Conservation (phyloP, 371 early-diverging fungal species). For the Blakeslea trispora region DNA sequence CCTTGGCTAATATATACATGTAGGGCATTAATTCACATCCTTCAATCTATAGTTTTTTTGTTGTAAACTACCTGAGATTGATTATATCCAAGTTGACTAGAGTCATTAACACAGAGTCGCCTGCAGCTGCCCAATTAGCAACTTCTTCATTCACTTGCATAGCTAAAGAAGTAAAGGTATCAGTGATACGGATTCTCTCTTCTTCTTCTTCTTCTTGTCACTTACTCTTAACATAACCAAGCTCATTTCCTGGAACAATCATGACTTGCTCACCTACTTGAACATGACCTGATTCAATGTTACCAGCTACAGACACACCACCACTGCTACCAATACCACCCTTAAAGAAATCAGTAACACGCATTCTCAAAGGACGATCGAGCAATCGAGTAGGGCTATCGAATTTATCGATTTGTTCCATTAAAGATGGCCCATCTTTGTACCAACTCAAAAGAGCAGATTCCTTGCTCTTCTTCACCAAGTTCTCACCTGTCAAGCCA, state of each 20-base stretch:
- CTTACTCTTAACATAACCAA: conserved; percentile 76
- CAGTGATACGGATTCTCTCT: background rate
- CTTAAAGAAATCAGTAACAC: conserved; percentile 85
- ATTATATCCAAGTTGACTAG: conserved; percentile 79
- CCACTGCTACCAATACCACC: conserved; percentile 71
- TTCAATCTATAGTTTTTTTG: no score
- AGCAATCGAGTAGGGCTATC: conserved; percentile 74
- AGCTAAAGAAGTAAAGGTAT: conserved; percentile 33
- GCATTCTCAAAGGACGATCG: conserved; percentile 81
- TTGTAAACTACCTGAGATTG: conserved; percentile 64
- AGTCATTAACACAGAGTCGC: conserved; percentile 84
- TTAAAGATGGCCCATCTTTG: conserved; percentile 57
- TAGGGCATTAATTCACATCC: no score
- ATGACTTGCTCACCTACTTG: conserved; percentile 85
- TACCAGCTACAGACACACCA: conserved; percentile 80
- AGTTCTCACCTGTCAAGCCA: conserved; percentile 88
- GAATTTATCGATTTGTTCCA: conserved; percentile 67
- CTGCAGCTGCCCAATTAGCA: conserved; percentile 89
- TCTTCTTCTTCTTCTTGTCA: background rate
- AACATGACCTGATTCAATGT: conserved; percentile 83
- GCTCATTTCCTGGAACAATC: conserved; percentile 81
- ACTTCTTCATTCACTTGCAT: conserved; percentile 74
- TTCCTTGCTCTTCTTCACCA: conserved; percentile 49
- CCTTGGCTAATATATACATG: conserved; percentile 61
- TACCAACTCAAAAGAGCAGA: conserved; percentile 67